Base-by-base conservation (phyloP, 257 asterid genomes). In the Knoxia roxburghii region DNA sequence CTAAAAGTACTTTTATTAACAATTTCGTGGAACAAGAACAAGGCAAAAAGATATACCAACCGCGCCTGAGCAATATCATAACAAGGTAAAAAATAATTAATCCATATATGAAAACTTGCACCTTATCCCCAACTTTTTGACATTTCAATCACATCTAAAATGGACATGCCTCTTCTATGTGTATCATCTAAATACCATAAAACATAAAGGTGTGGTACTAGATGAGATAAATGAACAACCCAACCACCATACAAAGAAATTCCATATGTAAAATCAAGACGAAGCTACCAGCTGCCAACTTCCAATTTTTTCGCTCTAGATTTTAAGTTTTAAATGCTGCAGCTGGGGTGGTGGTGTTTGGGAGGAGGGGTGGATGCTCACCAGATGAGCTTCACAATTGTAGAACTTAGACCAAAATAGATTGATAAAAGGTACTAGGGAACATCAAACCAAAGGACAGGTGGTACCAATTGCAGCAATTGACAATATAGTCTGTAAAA, bases 401-500 rank as follows among this genome's bases (percentile, higher is more conserved):
- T 2, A 30, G 45, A 7, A 32, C 45, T 59, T 6, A 18, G 39
- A n/a, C 5, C 26, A 15, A n/a, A n/a, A n/a, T n/a, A n/a, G n/a
- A n/a, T n/a, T n/a, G n/a, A n/a, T n/a, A n/a, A n/a, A n/a, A n/a
- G n/a, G n/a, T n/a, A n/a, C n/a, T n/a, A n/a, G n/a, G n/a, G 29
- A 35, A 53, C 52, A 69, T 8, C 53, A 4, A 23, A 69, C 52
- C 61, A 60, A 17, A 32, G 58, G 60, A 40, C 45, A 29, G 53
- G 4, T 27, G 10, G 14, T 11, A 33, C 33, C 17, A 53, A 12
- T 35, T 29, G 21, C 35, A 49, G 26, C 10, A 1, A 29, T 11
- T 35, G 37, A 51, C n/a, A n/a, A n/a, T n/a, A n/a, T n/a, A n/a
- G n/a, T n/a, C n/a, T n/a, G n/a, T n/a, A n/a, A n/a, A n/a, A n/a